Conservation (phyloP, 75 land plant genomes). For the Pinus albicaulis region DNA sequence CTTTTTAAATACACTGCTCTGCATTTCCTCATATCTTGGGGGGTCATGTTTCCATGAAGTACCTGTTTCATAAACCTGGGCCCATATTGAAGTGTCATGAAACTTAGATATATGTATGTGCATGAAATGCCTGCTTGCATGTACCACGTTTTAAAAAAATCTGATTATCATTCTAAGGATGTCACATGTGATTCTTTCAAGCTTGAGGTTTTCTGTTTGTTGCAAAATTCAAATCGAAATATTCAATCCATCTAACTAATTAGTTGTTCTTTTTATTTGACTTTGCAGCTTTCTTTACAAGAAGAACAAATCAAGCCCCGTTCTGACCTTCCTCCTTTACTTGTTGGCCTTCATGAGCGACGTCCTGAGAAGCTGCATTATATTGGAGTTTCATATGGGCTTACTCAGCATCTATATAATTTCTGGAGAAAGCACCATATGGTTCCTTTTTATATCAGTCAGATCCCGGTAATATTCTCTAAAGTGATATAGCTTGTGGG, state of each 20-base stretch:
- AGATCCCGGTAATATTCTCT: conserved; percentile 53
- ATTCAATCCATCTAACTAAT: background rate
- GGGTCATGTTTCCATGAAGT: no score
- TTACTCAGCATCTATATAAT: conserved; percentile 75
- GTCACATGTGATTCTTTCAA: background rate
- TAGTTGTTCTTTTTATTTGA: background rate
- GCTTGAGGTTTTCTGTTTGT: background rate
- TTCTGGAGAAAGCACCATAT: conserved; percentile 91
- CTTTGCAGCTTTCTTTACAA: conserved; percentile 67
- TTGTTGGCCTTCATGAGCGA: conserved; percentile 80
- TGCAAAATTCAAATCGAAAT: background rate
- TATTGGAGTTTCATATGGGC: conserved; percentile 95
- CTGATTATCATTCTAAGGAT: background rate
- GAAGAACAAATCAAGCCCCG: conserved; percentile 88
- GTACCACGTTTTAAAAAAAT: background rate
- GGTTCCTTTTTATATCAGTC: conserved; percentile 82
- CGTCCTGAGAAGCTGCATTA: conserved; percentile 92
- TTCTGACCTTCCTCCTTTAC: conserved; percentile 77
- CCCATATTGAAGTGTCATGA: background rate
- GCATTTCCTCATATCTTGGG: no score
- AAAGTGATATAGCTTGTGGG: no score
- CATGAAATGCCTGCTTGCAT: background rate
- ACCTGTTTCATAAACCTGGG: no score
- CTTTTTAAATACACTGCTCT: no score
- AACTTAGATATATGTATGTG: background rate